Percentiles rank a stretch among this genome's conserved stretches.
These are phyloP conservation scores for Gentiana dahurica DNA, from an alignment of 257 asterid genomes.

Conservation along the genomic window DNA sequence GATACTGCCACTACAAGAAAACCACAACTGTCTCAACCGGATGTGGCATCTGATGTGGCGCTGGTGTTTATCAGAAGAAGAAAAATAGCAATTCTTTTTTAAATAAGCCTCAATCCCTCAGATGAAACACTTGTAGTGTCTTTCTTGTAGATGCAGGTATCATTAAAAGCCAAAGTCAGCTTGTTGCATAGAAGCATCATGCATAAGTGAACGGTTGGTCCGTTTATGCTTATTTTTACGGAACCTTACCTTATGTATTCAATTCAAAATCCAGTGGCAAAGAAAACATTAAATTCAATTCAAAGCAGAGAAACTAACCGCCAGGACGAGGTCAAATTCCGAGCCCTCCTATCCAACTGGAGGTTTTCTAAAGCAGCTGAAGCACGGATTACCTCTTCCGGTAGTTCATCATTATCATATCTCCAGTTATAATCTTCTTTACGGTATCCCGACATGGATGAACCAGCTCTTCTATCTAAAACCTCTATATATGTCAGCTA, in stretches of 20 bases:
- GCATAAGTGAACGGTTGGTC: not conserved
- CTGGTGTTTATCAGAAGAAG: too few relatives aligned
- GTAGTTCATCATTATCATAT: constrained; percentile 60
- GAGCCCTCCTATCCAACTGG: constrained; percentile 91
- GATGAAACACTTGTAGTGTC: too few relatives aligned
- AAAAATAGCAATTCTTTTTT: too few relatives aligned
- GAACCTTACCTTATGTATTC: not conserved
- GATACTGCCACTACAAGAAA: too few relatives aligned
- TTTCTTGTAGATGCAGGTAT: too few relatives aligned
- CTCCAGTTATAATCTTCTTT: constrained; percentile 90
- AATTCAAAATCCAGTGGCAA: not conserved
- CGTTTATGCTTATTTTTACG: not conserved
- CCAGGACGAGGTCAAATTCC: constrained; percentile 78
- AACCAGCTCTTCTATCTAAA: constrained; percentile 82
- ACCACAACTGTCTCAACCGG: too few relatives aligned
- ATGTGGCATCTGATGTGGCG: too few relatives aligned
- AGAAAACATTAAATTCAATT: not conserved
- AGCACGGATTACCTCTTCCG: constrained; percentile 69
- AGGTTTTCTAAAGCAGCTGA: constrained; percentile 91
- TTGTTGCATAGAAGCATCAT: not conserved
- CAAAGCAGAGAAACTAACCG: constrained; percentile 37
- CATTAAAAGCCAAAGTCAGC: not conserved
- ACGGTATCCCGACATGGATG: constrained; percentile 79
- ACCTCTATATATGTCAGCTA: constrained; percentile 6
- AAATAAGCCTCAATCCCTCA: too few relatives aligned